phyloP scores from a whole-genome alignment of 2,329 filamentous ascomycete genomes.

The Alternaria atra region DNA sequence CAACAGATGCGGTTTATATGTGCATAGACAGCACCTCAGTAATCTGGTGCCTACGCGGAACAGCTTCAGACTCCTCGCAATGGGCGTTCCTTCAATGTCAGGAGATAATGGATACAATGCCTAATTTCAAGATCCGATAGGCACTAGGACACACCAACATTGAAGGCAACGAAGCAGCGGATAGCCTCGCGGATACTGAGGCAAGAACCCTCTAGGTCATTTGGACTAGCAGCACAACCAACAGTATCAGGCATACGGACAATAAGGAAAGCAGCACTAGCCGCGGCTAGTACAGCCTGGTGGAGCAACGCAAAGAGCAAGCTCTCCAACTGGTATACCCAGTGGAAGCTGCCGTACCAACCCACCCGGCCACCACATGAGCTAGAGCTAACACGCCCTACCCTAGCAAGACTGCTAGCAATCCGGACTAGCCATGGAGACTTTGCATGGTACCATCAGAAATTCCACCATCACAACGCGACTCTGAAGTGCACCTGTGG shows the following conservation, averaged over 20 bases:
- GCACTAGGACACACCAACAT: no score
- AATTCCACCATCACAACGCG: constrained; percentile 2
- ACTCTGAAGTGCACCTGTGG: constrained; percentile 5
- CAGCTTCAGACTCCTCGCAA: no score
- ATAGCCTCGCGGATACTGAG: constrained; percentile 1
- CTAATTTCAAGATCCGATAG: no score
- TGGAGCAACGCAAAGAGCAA: background rate
- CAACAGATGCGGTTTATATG: no score
- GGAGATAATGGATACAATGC: no score
- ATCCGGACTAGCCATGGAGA: constrained; percentile 6
- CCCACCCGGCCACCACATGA: background rate
- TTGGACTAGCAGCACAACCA: background rate
- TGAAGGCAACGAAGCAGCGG: no score
- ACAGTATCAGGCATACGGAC: background rate
- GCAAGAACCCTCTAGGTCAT: background rate
- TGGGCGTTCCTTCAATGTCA: no score
- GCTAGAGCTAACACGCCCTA: background rate
- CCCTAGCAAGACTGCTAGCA: background rate
- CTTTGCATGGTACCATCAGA: constrained; percentile 10
- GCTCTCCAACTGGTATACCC: background rate
- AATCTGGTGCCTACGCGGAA: no score
- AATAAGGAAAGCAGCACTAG: background rate
- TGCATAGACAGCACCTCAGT: no score
- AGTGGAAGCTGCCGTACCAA: background rate
- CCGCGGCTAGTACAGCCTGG: background rate